A percentile compares a stretch with the other conserved stretches of the same genome.
Evolutionary conservation across 1,284 basidiomycete genomes (phyloP).

Genomic region (Naganishia albida): DNA sequence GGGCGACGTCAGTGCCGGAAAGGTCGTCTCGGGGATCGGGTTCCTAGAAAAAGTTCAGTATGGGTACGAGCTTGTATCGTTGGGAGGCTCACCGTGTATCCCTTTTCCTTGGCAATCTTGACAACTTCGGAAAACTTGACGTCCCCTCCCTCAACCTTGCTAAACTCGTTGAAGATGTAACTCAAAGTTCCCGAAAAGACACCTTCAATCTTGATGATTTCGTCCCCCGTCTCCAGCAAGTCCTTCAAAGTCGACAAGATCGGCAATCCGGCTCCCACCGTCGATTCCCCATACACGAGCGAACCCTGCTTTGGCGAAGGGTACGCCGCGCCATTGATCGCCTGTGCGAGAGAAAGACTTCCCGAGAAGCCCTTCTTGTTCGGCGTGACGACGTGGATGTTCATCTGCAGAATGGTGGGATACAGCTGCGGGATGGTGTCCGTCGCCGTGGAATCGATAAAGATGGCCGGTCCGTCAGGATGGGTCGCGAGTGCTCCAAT

Average conservation of each 20-base stretch:
- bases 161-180: slow-evolving; percentile 99
- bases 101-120: slow-evolving; percentile 81
- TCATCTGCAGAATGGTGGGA: slow-evolving; percentile 74
- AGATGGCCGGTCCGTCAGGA: slow-evolving; percentile 65
- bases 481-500: slow-evolving; percentile 51
- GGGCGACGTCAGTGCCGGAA: slow-evolving; percentile 92
- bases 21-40: slow-evolving; percentile 96
- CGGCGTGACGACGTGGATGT: slow-evolving; percentile 88
- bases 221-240: slow-evolving; percentile 86
- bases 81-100: slow-evolving; percentile 71
- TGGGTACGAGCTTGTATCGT: background rate
- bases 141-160: slow-evolving; percentile 54
- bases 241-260: slow-evolving; percentile 90
- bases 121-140: slow-evolving; percentile 84
- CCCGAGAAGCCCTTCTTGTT: slow-evolving; percentile 97
- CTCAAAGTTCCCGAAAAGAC: slow-evolving; percentile 86
- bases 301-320: slow-evolving; percentile 59
- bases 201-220: slow-evolving; percentile 63
- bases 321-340: slow-evolving; percentile 61
- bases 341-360: slow-evolving; percentile 68
- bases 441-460: slow-evolving; percentile 94
- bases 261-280: slow-evolving; percentile 93
- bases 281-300: slow-evolving; percentile 83
- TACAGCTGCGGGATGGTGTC: slow-evolving; percentile 81
- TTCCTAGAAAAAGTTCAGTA: slow-evolving; percentile 62